Percentiles rank a stretch among this genome's conserved stretches.
These are phyloP conservation scores for Conoideocrella luteorostrata DNA, from an alignment of 2,329 filamentous ascomycete species.

Conservation along the genomic window DNA sequence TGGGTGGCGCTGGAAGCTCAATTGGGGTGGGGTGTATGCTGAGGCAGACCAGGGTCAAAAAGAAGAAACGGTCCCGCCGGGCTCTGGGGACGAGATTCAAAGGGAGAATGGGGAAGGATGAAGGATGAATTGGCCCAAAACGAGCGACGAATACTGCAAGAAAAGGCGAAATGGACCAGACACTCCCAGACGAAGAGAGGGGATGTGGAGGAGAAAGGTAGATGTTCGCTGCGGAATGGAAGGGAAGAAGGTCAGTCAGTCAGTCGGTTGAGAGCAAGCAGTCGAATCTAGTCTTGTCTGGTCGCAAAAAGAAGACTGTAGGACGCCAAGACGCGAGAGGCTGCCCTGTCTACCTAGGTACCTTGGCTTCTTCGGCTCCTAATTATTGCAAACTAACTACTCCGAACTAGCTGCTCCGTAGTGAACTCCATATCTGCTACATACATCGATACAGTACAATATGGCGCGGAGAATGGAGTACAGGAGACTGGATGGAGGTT, in stretches of 20 bases:
- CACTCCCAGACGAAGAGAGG: background rate
- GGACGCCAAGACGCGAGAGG: background rate
- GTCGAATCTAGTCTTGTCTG: too few relatives aligned
- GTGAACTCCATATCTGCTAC: too few relatives aligned
- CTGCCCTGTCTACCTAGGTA: background rate
- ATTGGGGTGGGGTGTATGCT: too few relatives aligned
- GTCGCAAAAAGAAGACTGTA: too few relatives aligned
- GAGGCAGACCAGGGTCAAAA: background rate
- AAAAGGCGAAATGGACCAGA: background rate
- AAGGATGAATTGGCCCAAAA: background rate
- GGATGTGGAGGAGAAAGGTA: background rate
- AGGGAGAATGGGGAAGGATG: background rate
- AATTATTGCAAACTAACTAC: background rate
- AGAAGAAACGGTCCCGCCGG: background rate
- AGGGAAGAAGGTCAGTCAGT: too few relatives aligned
- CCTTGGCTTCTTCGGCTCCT: background rate
- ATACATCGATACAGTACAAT: too few relatives aligned
- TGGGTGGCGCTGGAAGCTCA: slow-evolving; percentile 5
- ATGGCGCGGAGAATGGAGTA: background rate
- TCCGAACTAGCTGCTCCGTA: too few relatives aligned
- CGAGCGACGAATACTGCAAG: background rate
- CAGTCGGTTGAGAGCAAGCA: too few relatives aligned
- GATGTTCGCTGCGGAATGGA: background rate
- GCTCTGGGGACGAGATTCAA: background rate
- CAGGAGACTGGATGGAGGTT: background rate